Base-by-base conservation (phyloP, 2,329 filamentous ascomycete species). In the Westerdykella ornata region DNA sequence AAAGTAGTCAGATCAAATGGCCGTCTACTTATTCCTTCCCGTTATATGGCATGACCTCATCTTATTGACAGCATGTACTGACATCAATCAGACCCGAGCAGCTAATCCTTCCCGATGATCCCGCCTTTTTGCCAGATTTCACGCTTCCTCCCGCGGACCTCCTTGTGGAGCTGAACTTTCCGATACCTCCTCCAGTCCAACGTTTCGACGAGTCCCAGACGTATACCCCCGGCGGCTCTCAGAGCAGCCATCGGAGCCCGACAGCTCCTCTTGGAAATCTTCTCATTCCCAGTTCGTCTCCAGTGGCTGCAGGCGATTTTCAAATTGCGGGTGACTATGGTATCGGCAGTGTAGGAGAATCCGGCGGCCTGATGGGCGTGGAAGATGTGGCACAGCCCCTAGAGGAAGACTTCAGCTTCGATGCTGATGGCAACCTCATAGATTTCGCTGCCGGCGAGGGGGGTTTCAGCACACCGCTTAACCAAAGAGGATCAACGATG, bases 101-200 rank as follows among this genome's bases (percentile, higher is more conserved):
- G 52, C 80, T 96, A 42, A 71, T 88, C 3, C 72, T 97, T 2
- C 72, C 78, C 40, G 87, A 97, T 55, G 90, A 97, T 56, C 88
- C 88, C 1, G 75, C 78, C 32, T 96, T 97, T 59, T 67, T 85
- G 8, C 81, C 83, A 0, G 79, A 83, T 33, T 72, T 81, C 26
- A 70, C 72, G 26, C 69, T 88, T 18, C 78, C 81, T 1, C 70
- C 75, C 1, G 71, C 84, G 42, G 72, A 81, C 22, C 60, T 78
- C 16, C 57, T 81, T 13, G 66, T 67, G 9, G 61, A 65, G 3
- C 60, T 77, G 29, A 59, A 70, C 22, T 43, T 66, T n/a, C 50
- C 55, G 11, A 48, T 63, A 2, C 58, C 68, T 5, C 52, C 62
- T 13, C 53, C 62, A 7, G 62, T 65, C 5, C 56, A 60, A 42